Base-by-base conservation (phyloP, 2,329 filamentous ascomycete genomes). In the Microsporum ferrugineum region DNA sequence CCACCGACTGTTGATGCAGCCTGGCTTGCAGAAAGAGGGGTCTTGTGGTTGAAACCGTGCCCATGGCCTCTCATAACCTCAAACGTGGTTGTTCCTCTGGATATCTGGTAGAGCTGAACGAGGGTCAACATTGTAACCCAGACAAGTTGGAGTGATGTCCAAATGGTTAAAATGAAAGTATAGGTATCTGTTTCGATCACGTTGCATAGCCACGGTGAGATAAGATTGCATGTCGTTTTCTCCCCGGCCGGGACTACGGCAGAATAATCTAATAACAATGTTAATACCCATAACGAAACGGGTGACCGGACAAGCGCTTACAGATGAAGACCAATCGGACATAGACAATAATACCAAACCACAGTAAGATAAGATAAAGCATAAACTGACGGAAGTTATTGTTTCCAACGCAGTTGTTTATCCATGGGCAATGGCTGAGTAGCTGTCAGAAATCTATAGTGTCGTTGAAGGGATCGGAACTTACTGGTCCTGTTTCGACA, bases 61-160 rank as follows among this genome's bases (percentile, higher is more conserved):
- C 36, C 34, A 41, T 57, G 55, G 33, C 89, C 88, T 65, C 87
- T 86, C 91, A 99, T 97, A 73, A 91, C 95, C 75, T 99, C 94
- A 75, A 89, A 97, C 0, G 94, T 99, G 0, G 94, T 99, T 79
- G 95, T 87, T 61, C 91, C 95, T 63, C 91, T 86, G 0, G 91
- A 88, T 58, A 99, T 87, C 71, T 99, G 94, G 58, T 96, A 81
- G 58, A 96, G 85, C 72, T 99, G 95, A 3, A 97, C 95, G 65
- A 91, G 88, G 63, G 96, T 81, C 38, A 99, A 85, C 91, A 99
- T 97, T n/a, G 88, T 86, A 2, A 97, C 89, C 94, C 94, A 99
- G 23, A 89, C 87, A 36, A 96, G 82, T 73, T 99, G 95, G 49
- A 96, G 78, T 1, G 83, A 81, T 5, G 83, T 82, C 94, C 94